A percentile compares a stretch with the other conserved stretches of the same genome.
phyloP scores from a whole-genome alignment of 345 rosid genomes.

The Triadica sebifera region DNA sequence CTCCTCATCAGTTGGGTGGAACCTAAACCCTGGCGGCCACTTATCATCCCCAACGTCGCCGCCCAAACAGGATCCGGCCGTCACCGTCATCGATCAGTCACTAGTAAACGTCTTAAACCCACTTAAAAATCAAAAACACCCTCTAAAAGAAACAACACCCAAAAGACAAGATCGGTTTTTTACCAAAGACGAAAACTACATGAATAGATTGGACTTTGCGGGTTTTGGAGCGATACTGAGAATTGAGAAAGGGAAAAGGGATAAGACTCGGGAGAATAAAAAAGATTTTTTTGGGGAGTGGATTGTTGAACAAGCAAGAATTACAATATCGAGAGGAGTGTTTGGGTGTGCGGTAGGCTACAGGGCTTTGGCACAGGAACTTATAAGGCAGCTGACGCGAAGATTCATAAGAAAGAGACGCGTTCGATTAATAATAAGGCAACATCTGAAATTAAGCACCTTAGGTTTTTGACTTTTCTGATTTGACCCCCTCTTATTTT shows the following conservation, averaged over 20 bases:
- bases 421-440: background rate
- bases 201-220: background rate
- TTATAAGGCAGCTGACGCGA: background rate
- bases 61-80: conserved; percentile 18
- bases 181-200: background rate
- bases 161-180: too few species aligned
- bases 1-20: conserved; percentile 96
- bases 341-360: too few species aligned
- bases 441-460: too few species aligned
- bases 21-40: conserved; percentile 92
- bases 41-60: conserved; percentile 33
- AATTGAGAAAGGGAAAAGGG: too few species aligned
- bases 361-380: too few species aligned
- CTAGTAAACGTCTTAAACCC: background rate
- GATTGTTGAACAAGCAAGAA: conserved; percentile 12
- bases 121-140: background rate
- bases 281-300: background rate
- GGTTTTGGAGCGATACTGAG: background rate
- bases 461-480: too few species aligned
- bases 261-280: background rate
- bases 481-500: too few species aligned
- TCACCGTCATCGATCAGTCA: conserved; percentile 27
- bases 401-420: background rate
- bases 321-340: background rate
- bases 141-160: too few species aligned